Conservation (phyloP, 1,284 basidiomycete genomes). For the Thelephora terrestris region DNA sequence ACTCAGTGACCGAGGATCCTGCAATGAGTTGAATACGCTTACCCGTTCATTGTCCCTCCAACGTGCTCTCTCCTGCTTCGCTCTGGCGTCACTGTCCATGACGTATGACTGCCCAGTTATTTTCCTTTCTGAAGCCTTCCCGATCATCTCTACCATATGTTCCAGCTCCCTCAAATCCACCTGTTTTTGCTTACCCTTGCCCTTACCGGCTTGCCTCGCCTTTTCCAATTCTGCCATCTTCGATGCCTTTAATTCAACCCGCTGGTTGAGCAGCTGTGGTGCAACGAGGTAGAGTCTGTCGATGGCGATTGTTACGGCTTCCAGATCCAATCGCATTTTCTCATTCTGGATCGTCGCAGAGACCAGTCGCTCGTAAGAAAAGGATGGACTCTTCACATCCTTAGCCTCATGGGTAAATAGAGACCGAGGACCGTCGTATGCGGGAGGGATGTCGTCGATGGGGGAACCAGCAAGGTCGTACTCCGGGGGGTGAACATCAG, state of each 20-base stretch:
- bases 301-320: slow-evolving; percentile 75
- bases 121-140: slow-evolving; percentile 59
- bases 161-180: slow-evolving; percentile 51
- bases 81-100: slow-evolving; percentile 47
- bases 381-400: neutral
- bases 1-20: neutral
- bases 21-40: slow-evolving; percentile 9
- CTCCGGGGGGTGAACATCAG: slow-evolving; percentile 50
- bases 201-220: slow-evolving; percentile 31
- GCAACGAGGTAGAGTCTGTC: slow-evolving; percentile 75
- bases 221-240: slow-evolving; percentile 59
- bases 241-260: slow-evolving; percentile 66
- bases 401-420: slow-evolving; percentile 16
- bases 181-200: slow-evolving; percentile 37
- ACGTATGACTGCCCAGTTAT: slow-evolving; percentile 59
- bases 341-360: slow-evolving; percentile 29
- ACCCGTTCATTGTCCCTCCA: slow-evolving; percentile 55
- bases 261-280: slow-evolving; percentile 79
- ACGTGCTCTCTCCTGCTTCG: slow-evolving; percentile 38
- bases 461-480: slow-evolving; percentile 47
- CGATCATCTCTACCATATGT: slow-evolving; percentile 58
- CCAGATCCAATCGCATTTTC: slow-evolving; percentile 74
- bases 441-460: slow-evolving; percentile 5
- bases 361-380: neutral
- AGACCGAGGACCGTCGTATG: neutral